Percentiles rank a stretch among this genome's conserved stretches.
These are phyloP conservation scores for Ananas comosus DNA, from an alignment of 176 grass and related monocot species.

Conservation along the genomic window DNA sequence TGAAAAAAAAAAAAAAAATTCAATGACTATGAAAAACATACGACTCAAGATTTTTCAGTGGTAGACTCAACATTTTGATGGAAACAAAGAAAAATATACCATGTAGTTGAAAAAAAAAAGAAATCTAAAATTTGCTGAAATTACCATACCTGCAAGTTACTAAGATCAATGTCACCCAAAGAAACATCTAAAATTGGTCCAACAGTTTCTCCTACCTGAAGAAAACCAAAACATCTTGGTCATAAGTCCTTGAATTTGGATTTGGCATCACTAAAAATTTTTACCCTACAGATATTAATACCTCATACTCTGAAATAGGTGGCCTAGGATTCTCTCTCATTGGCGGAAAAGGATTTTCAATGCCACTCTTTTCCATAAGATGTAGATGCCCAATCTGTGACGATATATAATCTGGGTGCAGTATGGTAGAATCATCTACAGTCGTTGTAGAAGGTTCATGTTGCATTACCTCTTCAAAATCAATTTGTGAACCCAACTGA, in stretches of 20 bases:
- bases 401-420: slow-evolving; percentile 31
- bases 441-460: slow-evolving; percentile 33
- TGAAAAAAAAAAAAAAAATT: too few species aligned
- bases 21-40: too few species aligned
- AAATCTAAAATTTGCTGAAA: neutral
- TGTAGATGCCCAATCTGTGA: slow-evolving; percentile 31
- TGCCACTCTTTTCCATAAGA: slow-evolving; percentile 27
- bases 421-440: slow-evolving; percentile 25
- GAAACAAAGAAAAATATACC: too few species aligned
- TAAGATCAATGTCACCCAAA: slow-evolving; percentile 63
- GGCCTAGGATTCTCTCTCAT: slow-evolving; percentile 51
- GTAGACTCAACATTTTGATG: too few species aligned
- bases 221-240: slow-evolving; percentile 9
- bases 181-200: slow-evolving; percentile 52
- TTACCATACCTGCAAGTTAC: slow-evolving; percentile 74
- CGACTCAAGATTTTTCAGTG: too few species aligned
- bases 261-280: neutral
- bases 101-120: too few species aligned
- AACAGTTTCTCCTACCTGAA: slow-evolving; percentile 48
- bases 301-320: slow-evolving; percentile 64
- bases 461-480: slow-evolving; percentile 38
- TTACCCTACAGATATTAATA: slow-evolving; percentile 18
- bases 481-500: slow-evolving; percentile 36
- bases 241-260: neutral
- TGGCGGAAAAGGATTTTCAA: slow-evolving; percentile 76